Evolutionary conservation across 2,329 filamentous ascomycete species (phyloP).

Genomic region (Aschersonia sp.): DNA sequence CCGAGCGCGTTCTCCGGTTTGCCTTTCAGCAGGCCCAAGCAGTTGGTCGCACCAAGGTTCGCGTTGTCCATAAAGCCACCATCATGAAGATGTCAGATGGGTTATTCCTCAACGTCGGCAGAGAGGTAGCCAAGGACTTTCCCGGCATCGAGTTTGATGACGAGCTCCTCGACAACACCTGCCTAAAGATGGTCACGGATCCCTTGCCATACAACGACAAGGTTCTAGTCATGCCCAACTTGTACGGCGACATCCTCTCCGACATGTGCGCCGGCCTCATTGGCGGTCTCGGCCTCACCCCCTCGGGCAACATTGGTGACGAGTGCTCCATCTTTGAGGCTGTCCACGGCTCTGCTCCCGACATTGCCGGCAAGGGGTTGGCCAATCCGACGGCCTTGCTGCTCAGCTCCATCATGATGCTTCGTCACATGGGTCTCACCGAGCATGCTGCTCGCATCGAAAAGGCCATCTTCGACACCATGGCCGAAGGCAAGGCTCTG

Average conservation of each 20-base stretch:
- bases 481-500: slow-evolving; percentile 90
- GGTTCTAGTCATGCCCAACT: slow-evolving; percentile 94
- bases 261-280: slow-evolving; percentile 99
- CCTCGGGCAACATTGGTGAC: slow-evolving; percentile 96
- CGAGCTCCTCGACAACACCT: slow-evolving; percentile 97
- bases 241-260: slow-evolving; percentile 98
- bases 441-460: slow-evolving; percentile 80
- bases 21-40: slow-evolving; percentile 96
- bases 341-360: slow-evolving; percentile 91
- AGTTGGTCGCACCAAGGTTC: slow-evolving; percentile 91
- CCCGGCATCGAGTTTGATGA: slow-evolving; percentile 92
- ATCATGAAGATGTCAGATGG: slow-evolving; percentile 99
- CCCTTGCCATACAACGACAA: slow-evolving; percentile 97
- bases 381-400: slow-evolving; percentile 96
- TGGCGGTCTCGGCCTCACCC: slow-evolving; percentile 90
- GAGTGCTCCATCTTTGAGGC: slow-evolving; percentile 99
- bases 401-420: slow-evolving; percentile 97
- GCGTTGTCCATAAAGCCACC: slow-evolving; percentile 97
- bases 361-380: slow-evolving; percentile 90
- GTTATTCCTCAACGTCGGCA: slow-evolving; percentile 83
- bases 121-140: slow-evolving; percentile 86
- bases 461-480: slow-evolving; percentile 85
- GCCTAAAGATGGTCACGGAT: slow-evolving; percentile 97
- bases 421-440: slow-evolving; percentile 91
- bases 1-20: slow-evolving; percentile 88